Evolutionary conservation across 495 filamentous ascomycete genomes (phyloP), one percentile per base, ranked within the genome.

Genomic region (Xeromyces bisporus): DNA sequence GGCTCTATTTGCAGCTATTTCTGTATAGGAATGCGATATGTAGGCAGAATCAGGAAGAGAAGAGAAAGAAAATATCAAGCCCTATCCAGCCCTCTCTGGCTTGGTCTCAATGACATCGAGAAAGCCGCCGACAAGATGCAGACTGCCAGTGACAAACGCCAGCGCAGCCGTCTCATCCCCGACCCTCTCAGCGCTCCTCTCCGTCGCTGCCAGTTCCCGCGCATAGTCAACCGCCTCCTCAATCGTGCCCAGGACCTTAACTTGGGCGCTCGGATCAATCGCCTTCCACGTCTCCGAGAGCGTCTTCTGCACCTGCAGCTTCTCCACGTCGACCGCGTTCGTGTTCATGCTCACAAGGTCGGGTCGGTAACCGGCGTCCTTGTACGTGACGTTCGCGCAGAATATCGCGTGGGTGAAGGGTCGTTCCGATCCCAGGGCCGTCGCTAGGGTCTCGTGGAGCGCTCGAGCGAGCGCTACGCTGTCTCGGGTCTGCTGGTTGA

Each of bases 401-500:
- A 97, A 94, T 6, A 93, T 56, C 18, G 75, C 84, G 37, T 85
- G 77, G 12, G 77, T 68, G 42, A 94, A 93, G 1, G 73, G 62
- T 2, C 53, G 51, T 8, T 58, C 55, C 7, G 65, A 50, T 5
- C 54, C 51, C 1, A 80, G 55, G 0, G 72, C 63, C 3, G 59
- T 50, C 20, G 69, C 48, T 18, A 96, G 66, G 1, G 72, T 74
- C 15, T 65, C 55, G 38, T 86, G 67, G 12, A 91, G 73, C 1
- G 71, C 65, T 8, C 66, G 53, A 7, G 77, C 76, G n/a, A 79
- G 56, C 7, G 67, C 60, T 16, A 52, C 51, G 32, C 85, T 81
- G 31, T 77, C 67, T 11, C 86, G 75, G 7, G 77, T 83, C 46
- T 94, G 87, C 44, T 97, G 89, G 55, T 97, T 97, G 67, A 96